A percentile compares a stretch with the other conserved stretches of the same genome.
Conservation (phyloP, 371 early-diverging fungal genomes). For the Mycotypha africana region DNA sequence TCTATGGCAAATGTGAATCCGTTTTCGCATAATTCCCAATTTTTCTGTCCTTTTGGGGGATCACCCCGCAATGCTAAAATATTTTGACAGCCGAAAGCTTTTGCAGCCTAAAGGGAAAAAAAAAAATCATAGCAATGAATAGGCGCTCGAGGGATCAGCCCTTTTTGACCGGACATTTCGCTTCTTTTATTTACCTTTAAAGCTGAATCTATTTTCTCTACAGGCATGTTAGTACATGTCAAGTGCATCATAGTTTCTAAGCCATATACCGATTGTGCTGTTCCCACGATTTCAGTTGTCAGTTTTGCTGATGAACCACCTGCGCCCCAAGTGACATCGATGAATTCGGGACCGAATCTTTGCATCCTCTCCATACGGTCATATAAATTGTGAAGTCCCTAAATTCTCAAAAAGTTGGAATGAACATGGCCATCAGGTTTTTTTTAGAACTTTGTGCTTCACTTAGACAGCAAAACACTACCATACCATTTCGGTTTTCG, state of each 20-base stretch:
- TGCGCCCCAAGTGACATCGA: slow-evolving; percentile 96
- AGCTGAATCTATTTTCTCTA: slow-evolving; percentile 80
- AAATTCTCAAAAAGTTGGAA: not conserved
- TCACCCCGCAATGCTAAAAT: slow-evolving; percentile 95
- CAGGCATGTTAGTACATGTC: slow-evolving; percentile 95
- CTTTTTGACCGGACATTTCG: no score
- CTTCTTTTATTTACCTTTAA: slow-evolving; percentile 53
- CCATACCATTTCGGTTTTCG: not conserved
- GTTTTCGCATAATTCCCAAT: slow-evolving; percentile 74
- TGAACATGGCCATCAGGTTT: no score
- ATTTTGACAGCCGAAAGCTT: slow-evolving; percentile 90
- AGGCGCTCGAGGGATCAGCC: no score
- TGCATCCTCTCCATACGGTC: slow-evolving; percentile 89
- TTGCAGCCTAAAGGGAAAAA: slow-evolving; percentile 61
- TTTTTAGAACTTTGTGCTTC: not conserved
- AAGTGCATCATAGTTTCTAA: slow-evolving; percentile 96
- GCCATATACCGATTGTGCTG: slow-evolving; percentile 89
- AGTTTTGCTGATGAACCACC: slow-evolving; percentile 90
- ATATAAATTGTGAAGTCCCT: slow-evolving; percentile 73
- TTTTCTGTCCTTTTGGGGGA: slow-evolving; percentile 80
- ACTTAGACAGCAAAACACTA: not conserved
- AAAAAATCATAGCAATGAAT: no score
- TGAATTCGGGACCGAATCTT: slow-evolving; percentile 86
- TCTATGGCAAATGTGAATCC: slow-evolving; percentile 84
- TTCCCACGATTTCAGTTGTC: slow-evolving; percentile 81